Evolutionary conservation across 192 early-diverging fungal species (phyloP).

Genomic region (Paraglomus occultum): DNA sequence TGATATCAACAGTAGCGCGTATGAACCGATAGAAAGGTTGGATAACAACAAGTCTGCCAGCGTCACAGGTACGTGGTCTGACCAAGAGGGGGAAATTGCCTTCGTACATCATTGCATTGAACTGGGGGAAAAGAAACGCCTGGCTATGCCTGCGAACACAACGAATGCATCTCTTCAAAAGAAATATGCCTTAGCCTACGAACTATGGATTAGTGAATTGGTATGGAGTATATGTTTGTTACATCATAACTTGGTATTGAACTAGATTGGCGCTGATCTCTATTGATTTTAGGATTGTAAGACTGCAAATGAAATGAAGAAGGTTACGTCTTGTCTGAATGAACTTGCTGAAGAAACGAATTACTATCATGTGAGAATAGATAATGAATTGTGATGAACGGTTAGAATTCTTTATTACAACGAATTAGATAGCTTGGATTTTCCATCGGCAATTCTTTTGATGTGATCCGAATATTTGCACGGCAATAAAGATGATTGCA

Average conservation of each 20-base stretch:
- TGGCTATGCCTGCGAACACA: background rate
- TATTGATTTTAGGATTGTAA: background rate
- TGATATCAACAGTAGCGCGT: constrained; percentile 15
- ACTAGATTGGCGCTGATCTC: background rate
- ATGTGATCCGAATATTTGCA: too few species aligned
- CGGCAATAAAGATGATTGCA: too few species aligned
- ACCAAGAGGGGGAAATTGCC: background rate
- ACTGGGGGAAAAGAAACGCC: background rate
- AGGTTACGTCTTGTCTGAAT: too few species aligned
- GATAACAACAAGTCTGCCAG: background rate
- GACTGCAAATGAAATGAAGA: too few species aligned
- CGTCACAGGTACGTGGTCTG: background rate
- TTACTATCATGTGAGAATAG: too few species aligned
- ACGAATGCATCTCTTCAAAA: background rate
- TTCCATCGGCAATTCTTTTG: too few species aligned
- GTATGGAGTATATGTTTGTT: background rate
- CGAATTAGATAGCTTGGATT: too few species aligned
- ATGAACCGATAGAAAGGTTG: background rate
- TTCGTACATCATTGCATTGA: constrained; percentile 5
- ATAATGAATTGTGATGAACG: too few species aligned
- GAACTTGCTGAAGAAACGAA: too few species aligned
- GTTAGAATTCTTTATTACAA: too few species aligned
- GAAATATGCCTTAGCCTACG: background rate
- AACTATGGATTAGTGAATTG: constrained; percentile 26
- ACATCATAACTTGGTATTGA: background rate